Base-by-base conservation (phyloP, 2,329 filamentous ascomycete species). In the Endothia cerciana region DNA sequence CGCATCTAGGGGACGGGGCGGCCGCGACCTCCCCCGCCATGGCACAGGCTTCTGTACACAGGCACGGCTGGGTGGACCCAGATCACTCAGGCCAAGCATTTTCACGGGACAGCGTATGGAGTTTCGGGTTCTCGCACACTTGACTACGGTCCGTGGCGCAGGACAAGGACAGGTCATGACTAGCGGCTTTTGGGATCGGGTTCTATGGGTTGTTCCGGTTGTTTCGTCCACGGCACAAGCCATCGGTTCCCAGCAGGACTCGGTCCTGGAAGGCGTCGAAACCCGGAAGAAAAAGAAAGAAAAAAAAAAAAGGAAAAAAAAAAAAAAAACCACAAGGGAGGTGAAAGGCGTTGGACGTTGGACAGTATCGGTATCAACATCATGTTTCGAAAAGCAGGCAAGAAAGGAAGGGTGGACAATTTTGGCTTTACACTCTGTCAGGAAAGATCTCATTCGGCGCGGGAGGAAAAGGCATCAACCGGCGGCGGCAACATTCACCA, bases 31-130 rank as follows among this genome's bases (percentile, higher is more conserved):
- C 13, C 17, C 30, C 30, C 19, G n/a, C 4, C 25, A 36, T 33
- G 28, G 28, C 33, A 51, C 60, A 63, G 41, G 43, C 51, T 47
- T 51, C 41, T 60, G 47, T 41, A 28, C 45, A 22, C 59, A 60
- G 51, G 33, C 38, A 51, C 36, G 55, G 30, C 19, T 49, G 62
- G 62, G 58, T 45, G 51, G 36, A 38, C 15, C 40, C 63, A 55
- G 28, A 56, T 59, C 53, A 61, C 38, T 58, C 51, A 60, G 59
- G 64, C 59, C 63, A 65, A 45, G 59, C 65, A 65, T 67, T 67
- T 65, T 65, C 55, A 65, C 57, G 64, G 65, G 60, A 45, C 47
- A 67, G 58, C 53, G 59, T 40, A 62, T 57, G 65, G 65, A 67
- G 63, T 67, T 67, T 62, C 33, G 40, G 65, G 63, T 47, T 59